Percentiles rank a stretch among this genome's conserved stretches.
Evolutionary conservation across 2,329 filamentous ascomycete species (phyloP).

Genomic region (Apiospora malaysiana): DNA sequence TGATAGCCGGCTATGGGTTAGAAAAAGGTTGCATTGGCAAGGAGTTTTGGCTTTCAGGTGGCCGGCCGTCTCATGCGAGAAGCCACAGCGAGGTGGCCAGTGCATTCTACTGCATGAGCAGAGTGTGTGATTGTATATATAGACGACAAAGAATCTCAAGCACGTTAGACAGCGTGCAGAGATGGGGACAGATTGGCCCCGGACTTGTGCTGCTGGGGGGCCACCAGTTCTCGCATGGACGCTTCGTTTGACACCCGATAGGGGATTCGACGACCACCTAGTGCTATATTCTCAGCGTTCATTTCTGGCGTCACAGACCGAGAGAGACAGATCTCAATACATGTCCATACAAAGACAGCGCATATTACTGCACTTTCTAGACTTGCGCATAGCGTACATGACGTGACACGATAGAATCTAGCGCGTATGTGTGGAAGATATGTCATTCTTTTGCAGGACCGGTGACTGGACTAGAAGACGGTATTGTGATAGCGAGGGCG

Average conservation of each 20-base stretch:
- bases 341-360: background rate
- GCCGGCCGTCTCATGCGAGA: slow-evolving; percentile 3
- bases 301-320: background rate
- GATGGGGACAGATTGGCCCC: background rate
- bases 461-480: background rate
- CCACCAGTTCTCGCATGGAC: background rate
- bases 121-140: slow-evolving; percentile 4
- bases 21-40: slow-evolving; percentile 24
- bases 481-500: background rate
- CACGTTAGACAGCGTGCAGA: background rate
- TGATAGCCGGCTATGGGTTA: slow-evolving; percentile 5
- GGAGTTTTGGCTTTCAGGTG: slow-evolving; percentile 22
- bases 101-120: background rate
- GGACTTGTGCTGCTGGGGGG: background rate
- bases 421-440: background rate
- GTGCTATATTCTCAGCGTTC: background rate
- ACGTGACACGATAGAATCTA: background rate
- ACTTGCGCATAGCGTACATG: background rate
- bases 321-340: background rate
- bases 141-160: background rate
- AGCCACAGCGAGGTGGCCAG: background rate
- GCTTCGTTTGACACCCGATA: background rate
- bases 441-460: background rate
- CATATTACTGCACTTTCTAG: background rate
- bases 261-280: background rate